phyloP scores from a whole-genome alignment of 306 rosid species.

The Luffa aegyptiaca region DNA sequence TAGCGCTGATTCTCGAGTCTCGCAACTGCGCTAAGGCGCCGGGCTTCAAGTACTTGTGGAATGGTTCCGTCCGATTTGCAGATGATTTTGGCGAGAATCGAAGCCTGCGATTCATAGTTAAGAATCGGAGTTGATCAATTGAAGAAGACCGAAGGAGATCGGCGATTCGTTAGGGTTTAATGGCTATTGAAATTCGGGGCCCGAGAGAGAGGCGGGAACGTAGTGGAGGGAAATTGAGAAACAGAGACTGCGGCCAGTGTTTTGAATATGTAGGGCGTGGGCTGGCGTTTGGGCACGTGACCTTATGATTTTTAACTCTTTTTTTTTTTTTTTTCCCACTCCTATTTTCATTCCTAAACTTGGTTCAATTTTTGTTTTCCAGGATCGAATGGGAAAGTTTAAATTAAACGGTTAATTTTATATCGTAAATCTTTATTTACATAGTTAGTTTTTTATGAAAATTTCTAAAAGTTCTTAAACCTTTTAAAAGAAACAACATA shows the following conservation, averaged over 20 bases:
- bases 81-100: slow-evolving; percentile 17
- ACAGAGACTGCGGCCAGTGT: not conserved
- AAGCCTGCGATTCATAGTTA: slow-evolving; percentile 41
- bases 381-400: no score
- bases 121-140: not conserved
- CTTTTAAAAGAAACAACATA: no score
- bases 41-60: slow-evolving; percentile 72
- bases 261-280: not conserved
- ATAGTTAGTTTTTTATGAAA: no score
- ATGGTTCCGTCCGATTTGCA: slow-evolving; percentile 21
- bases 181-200: not conserved
- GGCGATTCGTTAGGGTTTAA: not conserved
- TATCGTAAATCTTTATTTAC: no score
- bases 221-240: slow-evolving; percentile 5
- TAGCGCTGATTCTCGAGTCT: slow-evolving; percentile 9
- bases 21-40: slow-evolving; percentile 62
- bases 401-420: no score
- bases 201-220: not conserved
- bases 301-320: not conserved
- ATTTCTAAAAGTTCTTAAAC: no score
- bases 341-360: no score
- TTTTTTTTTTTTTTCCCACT: no score
- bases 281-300: not conserved
- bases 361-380: no score
- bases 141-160: not conserved